Conservation (phyloP, 225 moss, liverwort and hornwort genomes). For the Polytrichum formosum region DNA sequence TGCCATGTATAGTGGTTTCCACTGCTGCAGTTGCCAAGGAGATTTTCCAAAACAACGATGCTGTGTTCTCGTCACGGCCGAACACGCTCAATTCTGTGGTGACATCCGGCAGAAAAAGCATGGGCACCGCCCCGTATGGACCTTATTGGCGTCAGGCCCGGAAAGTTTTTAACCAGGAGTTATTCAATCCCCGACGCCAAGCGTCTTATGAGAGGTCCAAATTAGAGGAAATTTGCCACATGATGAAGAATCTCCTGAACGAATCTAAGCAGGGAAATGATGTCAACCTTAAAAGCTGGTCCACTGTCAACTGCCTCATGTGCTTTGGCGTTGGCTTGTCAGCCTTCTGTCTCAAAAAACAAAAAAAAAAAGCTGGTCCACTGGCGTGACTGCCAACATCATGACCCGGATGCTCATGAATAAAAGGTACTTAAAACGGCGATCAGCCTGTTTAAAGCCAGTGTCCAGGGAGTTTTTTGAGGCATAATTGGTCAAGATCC, state of each 20-base stretch:
- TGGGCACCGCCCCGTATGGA: neutral
- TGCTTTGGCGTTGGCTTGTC: no score
- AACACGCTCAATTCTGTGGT: neutral
- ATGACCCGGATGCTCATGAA: conserved; percentile 5
- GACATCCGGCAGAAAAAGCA: neutral
- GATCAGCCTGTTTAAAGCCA: no score
- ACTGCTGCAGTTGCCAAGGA: neutral
- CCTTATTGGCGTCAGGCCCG: neutral
- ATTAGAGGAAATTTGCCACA: neutral
- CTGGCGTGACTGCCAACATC: neutral
- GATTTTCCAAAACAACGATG: conserved; percentile 4
- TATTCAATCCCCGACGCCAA: neutral
- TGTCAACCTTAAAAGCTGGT: neutral
- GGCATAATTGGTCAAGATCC: no score
- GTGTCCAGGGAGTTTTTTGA: no score
- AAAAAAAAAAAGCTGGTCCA: neutral
- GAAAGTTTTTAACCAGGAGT: neutral
- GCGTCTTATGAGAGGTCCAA: neutral
- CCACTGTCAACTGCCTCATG: no score
- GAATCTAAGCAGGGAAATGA: neutral
- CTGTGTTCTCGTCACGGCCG: neutral
- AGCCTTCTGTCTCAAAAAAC: no score
- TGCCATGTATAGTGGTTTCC: conserved; percentile 7
- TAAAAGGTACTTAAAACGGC: neutral
- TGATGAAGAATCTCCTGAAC: neutral